Evolutionary conservation across 2,329 filamentous ascomycete species (phyloP), one percentile per base, ranked within the genome.

Genomic region (Neonectria ditissima): DNA sequence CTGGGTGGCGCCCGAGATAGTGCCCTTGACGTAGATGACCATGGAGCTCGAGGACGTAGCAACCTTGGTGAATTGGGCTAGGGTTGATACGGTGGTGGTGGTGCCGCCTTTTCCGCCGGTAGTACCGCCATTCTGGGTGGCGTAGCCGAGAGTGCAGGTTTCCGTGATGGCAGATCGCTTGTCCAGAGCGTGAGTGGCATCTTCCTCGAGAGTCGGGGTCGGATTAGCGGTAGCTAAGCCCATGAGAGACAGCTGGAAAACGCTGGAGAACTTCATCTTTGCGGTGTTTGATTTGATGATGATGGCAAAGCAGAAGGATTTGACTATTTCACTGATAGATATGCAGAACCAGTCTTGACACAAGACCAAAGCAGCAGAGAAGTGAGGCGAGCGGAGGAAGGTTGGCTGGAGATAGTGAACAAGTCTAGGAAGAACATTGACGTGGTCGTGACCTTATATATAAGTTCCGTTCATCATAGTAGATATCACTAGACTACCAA

Each of bases 41-140:
- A 77, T 76, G 44, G 78, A 74, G 11, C 76, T 79, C 28, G 81
- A 76, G 20, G 82, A 80, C n/a, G 79, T 75, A 43, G 81, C 82
- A 10, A 83, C 84, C 6, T 79, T 72, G 13, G 81, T 81, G 65
- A 86, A 80, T 37, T 79, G 78, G 37, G 80, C 78, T 52, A 84
- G 81, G 14, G 80, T 58, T 11, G 70, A 69, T 37, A 73, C 70
- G 34, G 83, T 85, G 45, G 80, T 82, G 13, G 81, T 83, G 22
- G 82, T 76, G 50, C 83, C 84, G 53, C 82, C 83, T 50, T 78
- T 76, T 60, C 84, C 84, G 61, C 84, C 84, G 2, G 80, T 86
- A 30, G 84, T 86, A 53, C 84, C 70, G n/a, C 69, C 70, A 62
- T 79, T 79, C 66, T 71, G 62, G 3, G 72, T 69, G 39, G 75